Evolutionary conservation across 176 grass and related monocot genomes (phyloP).

Genomic region (Pontederia paniculata): DNA sequence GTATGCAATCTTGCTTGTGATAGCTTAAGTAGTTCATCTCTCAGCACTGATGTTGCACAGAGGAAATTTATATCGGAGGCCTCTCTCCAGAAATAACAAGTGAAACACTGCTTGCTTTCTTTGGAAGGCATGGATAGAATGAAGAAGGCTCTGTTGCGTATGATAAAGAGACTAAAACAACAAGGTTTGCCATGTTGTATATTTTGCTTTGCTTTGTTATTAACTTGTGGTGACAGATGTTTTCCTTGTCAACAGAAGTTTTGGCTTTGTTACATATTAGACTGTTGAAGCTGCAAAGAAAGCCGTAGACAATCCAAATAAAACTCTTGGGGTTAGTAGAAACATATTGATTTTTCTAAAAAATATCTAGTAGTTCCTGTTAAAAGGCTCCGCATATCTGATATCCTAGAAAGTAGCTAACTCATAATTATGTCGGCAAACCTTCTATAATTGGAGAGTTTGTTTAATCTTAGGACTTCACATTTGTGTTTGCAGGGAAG

Average conservation of each 20-base stretch:
- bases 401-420: neutral
- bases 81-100: slow-evolving; percentile 14
- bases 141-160: slow-evolving; percentile 20
- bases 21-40: slow-evolving; percentile 2
- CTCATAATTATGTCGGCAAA: no score
- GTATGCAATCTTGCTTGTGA: slow-evolving; percentile 17
- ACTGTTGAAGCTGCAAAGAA: slow-evolving; percentile 9
- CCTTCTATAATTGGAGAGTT: no score
- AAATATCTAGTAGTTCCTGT: neutral
- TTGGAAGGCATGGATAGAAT: slow-evolving; percentile 1
- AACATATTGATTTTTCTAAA: neutral
- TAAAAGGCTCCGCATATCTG: neutral
- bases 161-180: slow-evolving; percentile 12
- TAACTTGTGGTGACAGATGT: neutral
- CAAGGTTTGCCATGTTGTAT: neutral
- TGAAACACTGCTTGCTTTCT: slow-evolving; percentile 11
- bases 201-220: neutral
- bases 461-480: neutral
- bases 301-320: slow-evolving; percentile 14
- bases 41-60: slow-evolving; percentile 1
- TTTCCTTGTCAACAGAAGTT: slow-evolving; percentile 2
- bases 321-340: slow-evolving; percentile 7
- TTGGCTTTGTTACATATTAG: slow-evolving; percentile 16
- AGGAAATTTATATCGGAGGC: slow-evolving; percentile 11
- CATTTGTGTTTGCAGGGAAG: slow-evolving; percentile 1